These are phyloP conservation scores for Ogataea kodamae DNA, from an alignment of 805 yeast species.

Conservation along the genomic window DNA sequence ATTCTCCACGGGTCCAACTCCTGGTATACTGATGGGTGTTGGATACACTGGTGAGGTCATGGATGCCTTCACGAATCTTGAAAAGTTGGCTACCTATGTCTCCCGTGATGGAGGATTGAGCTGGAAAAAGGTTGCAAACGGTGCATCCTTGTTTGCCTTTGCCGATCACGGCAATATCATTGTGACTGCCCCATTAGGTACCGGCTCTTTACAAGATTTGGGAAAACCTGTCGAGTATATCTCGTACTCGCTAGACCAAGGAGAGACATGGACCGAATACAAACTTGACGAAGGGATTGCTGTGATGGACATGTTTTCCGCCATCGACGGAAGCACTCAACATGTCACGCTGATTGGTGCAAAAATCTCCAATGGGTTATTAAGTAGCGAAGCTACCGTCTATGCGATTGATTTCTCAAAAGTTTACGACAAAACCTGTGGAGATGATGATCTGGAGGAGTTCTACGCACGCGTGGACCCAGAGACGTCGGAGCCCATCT, in stretches of 20 bases:
- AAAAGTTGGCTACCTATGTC: slow-evolving; percentile 44
- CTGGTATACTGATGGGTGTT: slow-evolving; percentile 56
- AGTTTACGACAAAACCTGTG: slow-evolving; percentile 48
- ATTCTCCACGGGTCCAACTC: slow-evolving; percentile 49
- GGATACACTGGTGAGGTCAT: slow-evolving; percentile 90
- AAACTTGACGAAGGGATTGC: slow-evolving; percentile 40
- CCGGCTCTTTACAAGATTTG: slow-evolving; percentile 1
- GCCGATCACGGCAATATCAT: slow-evolving; percentile 80
- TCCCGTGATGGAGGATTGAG: slow-evolving; percentile 77
- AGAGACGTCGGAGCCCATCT: slow-evolving; percentile 36
- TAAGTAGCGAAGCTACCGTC: slow-evolving; percentile 20
- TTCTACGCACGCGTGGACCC: slow-evolving; percentile 50
- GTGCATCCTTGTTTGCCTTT: slow-evolving; percentile 52
- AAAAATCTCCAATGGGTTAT: slow-evolving; percentile 10
- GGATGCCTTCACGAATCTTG: slow-evolving; percentile 22
- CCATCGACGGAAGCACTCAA: slow-evolving; percentile 67
- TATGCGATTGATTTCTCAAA: slow-evolving; percentile 52
- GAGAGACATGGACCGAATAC: slow-evolving; percentile 55
- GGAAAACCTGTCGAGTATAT: slow-evolving; percentile 20
- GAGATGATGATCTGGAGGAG: slow-evolving; percentile 57
- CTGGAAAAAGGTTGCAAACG: slow-evolving; percentile 57
- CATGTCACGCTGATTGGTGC: slow-evolving; percentile 52
- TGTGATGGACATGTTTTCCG: slow-evolving; percentile 35
- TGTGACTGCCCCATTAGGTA: slow-evolving; percentile 47
- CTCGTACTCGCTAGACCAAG: slow-evolving; percentile 68